These are phyloP conservation scores for Drosera capensis DNA, from an alignment of 148 eudicot genomes.

Conservation along the genomic window DNA sequence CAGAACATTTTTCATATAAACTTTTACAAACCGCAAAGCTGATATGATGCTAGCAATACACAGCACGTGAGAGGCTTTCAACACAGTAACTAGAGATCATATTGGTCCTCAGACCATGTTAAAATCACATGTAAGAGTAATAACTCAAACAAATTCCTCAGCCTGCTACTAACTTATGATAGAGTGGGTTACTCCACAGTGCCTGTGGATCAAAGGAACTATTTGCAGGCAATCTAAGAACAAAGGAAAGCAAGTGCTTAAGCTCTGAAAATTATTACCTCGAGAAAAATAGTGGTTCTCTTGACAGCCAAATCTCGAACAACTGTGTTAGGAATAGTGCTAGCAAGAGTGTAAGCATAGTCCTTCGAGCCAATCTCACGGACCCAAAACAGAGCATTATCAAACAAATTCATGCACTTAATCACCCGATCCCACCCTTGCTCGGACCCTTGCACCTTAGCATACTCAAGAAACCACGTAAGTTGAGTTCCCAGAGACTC, in stretches of 20 bases:
- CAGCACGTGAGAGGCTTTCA: no score
- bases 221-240: background rate
- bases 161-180: no score
- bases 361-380: constrained; percentile 43
- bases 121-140: no score
- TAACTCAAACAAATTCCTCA: no score
- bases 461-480: constrained; percentile 18
- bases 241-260: background rate
- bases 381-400: constrained; percentile 33
- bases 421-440: background rate
- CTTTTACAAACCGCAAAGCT: no score
- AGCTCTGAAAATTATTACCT: background rate
- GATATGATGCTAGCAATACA: no score
- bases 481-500: constrained; percentile 27
- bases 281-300: constrained; percentile 5
- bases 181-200: no score
- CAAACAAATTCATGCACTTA: constrained; percentile 14
- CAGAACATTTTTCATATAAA: no score
- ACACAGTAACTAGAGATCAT: no score
- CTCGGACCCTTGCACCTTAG: constrained; percentile 18
- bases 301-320: constrained; percentile 21
- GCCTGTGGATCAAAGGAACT: background rate
- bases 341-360: constrained; percentile 21
- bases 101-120: no score
- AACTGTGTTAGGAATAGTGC: constrained; percentile 12